Conservation (phyloP, 108 stramenopile species). For the Fistulifera pelliculosa region DNA sequence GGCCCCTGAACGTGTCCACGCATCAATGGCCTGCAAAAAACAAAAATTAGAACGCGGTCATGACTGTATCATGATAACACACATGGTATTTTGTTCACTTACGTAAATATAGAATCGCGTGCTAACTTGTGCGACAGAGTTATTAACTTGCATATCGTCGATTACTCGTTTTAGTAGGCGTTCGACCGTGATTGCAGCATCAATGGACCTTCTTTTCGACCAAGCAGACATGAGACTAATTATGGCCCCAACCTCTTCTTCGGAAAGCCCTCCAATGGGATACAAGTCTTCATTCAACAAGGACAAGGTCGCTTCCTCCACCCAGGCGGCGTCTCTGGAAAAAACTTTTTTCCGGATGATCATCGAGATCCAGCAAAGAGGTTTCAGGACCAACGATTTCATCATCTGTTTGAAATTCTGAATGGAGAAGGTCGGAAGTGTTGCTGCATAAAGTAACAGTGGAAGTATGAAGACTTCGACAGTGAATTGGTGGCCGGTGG, state of each 20-base stretch:
- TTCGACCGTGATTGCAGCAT: conserved; percentile 46
- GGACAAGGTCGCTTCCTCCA: conserved; percentile 28
- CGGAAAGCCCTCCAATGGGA: conserved; percentile 34
- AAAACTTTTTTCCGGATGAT: background rate
- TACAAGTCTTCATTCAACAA: conserved; percentile 12
- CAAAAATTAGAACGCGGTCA: background rate
- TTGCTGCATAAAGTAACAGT: background rate
- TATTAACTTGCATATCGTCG: conserved; percentile 36
- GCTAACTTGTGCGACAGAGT: conserved; percentile 26
- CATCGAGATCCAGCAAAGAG: background rate
- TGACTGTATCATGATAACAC: conserved; percentile 18
- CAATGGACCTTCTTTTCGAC: conserved; percentile 36
- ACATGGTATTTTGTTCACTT: no score
- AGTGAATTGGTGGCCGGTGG: no score
- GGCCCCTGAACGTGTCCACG: conserved; percentile 52
- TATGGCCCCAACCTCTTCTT: conserved; percentile 50
- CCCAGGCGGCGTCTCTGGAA: conserved; percentile 19
- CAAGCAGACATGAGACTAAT: conserved; percentile 51
- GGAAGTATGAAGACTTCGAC: no score
- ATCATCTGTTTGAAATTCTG: background rate
- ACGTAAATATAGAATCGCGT: conserved; percentile 25
- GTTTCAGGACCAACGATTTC: background rate
- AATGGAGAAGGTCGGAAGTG: background rate
- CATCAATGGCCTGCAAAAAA: conserved; percentile 38
- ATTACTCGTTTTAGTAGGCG: conserved; percentile 53